A percentile compares a stretch with the other conserved stretches of the same genome.
phyloP scores from a whole-genome alignment of 805 yeast species.

The Wickerhamiella sergipiensis region DNA sequence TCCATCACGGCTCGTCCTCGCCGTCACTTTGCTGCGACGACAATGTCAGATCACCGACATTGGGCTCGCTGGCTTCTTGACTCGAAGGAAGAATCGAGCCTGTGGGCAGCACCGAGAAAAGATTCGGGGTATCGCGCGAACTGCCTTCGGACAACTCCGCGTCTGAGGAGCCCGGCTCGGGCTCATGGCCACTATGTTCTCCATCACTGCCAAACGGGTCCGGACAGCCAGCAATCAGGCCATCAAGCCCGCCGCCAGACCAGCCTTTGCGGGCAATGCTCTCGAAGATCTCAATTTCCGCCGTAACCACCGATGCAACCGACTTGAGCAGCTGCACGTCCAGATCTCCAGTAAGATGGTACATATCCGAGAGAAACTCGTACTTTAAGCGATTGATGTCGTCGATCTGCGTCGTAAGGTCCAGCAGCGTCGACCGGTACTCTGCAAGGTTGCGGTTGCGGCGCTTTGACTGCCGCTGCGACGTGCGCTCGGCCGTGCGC shows the following conservation, averaged over 20 bases:
- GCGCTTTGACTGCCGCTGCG: slow-evolving; percentile 42
- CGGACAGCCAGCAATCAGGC: slow-evolving; percentile 45
- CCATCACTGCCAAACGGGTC: slow-evolving; percentile 41
- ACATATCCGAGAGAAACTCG: slow-evolving; percentile 56
- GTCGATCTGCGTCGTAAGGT: slow-evolving; percentile 61
- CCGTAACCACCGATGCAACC: slow-evolving; percentile 54
- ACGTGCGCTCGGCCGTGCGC: slow-evolving; percentile 47
- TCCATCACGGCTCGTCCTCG: no score
- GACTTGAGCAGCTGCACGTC: slow-evolving; percentile 38
- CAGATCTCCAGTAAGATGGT: slow-evolving; percentile 48
- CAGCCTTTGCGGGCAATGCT: slow-evolving; percentile 74
- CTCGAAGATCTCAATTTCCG: slow-evolving; percentile 70
- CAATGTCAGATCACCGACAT: slow-evolving; percentile 10
- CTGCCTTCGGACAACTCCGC: not conserved
- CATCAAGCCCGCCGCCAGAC: slow-evolving; percentile 79
- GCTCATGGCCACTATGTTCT: not conserved
- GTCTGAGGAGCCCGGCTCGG: not conserved
- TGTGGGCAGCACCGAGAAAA: slow-evolving; percentile 20
- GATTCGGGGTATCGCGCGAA: slow-evolving; percentile 3
- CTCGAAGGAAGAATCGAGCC: slow-evolving; percentile 17
- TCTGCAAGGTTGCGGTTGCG: slow-evolving; percentile 51
- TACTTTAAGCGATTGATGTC: slow-evolving; percentile 65
- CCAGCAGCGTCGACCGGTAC: slow-evolving; percentile 53
- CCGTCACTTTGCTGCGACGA: slow-evolving; percentile 3
- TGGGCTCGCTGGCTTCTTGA: slow-evolving; percentile 2